Conservation (phyloP, 2,329 filamentous ascomycete species). For the Curvularia hawaiiensis region DNA sequence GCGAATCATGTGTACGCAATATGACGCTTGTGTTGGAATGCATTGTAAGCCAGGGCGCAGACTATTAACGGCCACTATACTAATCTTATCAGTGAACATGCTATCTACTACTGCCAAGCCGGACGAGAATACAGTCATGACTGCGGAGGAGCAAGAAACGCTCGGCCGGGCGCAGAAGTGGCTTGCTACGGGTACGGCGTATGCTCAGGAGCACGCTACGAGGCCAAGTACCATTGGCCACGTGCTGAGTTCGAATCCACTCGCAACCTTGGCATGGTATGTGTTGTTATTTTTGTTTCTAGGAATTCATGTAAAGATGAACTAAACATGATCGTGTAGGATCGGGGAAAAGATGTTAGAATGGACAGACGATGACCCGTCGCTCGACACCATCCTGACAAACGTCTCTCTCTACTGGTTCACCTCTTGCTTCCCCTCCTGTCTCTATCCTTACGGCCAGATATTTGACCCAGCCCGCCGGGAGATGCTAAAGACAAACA, state of each 20-base stretch:
- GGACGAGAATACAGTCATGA: constrained; percentile 25
- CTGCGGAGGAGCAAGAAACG: constrained; percentile 23
- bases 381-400: constrained; percentile 55
- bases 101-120: constrained; percentile 13
- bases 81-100: constrained; percentile 36
- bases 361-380: constrained; percentile 56
- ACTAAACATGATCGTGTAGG: constrained; percentile 20
- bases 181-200: constrained; percentile 53
- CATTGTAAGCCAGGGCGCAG: constrained; percentile 30
- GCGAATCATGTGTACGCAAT: constrained; percentile 47
- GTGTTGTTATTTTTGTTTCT: no score
- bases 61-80: not conserved
- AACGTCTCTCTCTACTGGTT: constrained; percentile 63
- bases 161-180: constrained; percentile 39
- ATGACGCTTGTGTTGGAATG: constrained; percentile 55
- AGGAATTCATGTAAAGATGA: not conserved
- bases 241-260: constrained; percentile 58
- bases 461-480: constrained; percentile 21
- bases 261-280: constrained; percentile 63
- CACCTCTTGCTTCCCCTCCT: constrained; percentile 52
- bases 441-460: constrained; percentile 57
- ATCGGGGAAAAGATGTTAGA: constrained; percentile 64
- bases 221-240: constrained; percentile 63
- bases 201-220: constrained; percentile 60
- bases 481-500: constrained; percentile 20